Conservation (phyloP, 768 basidiomycete species). For the Kwoniella dendrophila region DNA sequence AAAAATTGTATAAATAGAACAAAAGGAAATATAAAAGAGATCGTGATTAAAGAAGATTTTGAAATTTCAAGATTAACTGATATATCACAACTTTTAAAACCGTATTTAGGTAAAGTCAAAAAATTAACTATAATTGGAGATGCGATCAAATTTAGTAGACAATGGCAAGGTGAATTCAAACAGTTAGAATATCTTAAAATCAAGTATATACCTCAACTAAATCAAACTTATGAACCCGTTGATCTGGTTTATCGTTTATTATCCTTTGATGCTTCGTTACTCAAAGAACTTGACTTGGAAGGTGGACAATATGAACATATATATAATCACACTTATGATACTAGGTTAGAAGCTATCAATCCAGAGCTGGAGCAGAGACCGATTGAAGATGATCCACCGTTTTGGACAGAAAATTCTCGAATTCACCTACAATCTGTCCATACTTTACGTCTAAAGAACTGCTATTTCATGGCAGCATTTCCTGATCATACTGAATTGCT, state of each 20-base stretch:
- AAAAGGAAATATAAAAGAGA: slow-evolving; percentile 3
- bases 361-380: not conserved
- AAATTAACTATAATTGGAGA: slow-evolving; percentile 10
- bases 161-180: slow-evolving; percentile 9
- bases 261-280: not conserved
- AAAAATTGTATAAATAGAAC: slow-evolving; percentile 8
- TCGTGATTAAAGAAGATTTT: slow-evolving; percentile 13
- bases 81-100: slow-evolving; percentile 8
- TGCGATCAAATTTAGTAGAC: not conserved
- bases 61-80: not conserved
- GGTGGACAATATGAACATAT: slow-evolving; percentile 5
- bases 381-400: slow-evolving; percentile 2
- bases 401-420: slow-evolving; percentile 4
- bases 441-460: slow-evolving; percentile 1
- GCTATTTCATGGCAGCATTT: slow-evolving; percentile 2
- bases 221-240: not conserved
- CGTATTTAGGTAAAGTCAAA: not conserved
- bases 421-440: not conserved
- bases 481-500: slow-evolving; percentile 4
- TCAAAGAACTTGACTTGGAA: slow-evolving; percentile 9
- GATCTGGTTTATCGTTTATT: slow-evolving; percentile 17
- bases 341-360: not conserved
- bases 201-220: not conserved
- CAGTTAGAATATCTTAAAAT: slow-evolving; percentile 11
- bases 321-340: not conserved